These are phyloP conservation scores for Colletotrichum sublineola DNA, from an alignment of 2,329 filamentous ascomycete species.

Conservation along the genomic window DNA sequence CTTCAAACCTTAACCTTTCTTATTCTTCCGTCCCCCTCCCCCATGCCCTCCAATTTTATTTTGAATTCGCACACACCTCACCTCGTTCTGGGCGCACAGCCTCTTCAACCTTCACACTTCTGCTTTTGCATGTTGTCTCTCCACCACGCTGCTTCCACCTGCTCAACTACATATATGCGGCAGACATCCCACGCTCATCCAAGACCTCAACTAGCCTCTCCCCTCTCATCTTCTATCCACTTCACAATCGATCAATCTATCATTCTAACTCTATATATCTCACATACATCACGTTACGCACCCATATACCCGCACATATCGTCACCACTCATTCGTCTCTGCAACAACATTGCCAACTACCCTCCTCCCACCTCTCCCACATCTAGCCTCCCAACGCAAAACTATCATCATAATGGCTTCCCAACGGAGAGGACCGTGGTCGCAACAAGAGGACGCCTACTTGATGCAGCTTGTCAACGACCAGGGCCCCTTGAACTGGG, in stretches of 20 bases:
- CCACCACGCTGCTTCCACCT: conserved; percentile 39
- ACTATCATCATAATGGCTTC: conserved; percentile 17
- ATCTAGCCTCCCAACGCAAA: background rate
- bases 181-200: conserved; percentile 28
- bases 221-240: conserved; percentile 1
- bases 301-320: conserved; percentile 18
- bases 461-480: conserved; percentile 78
- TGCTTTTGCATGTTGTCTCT: conserved; percentile 32
- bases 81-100: conserved; percentile 27
- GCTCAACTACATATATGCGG: conserved; percentile 39
- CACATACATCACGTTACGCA: background rate
- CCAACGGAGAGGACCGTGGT: conserved; percentile 81
- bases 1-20: conserved; percentile 41
- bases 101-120: conserved; percentile 19
- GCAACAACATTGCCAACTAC: background rate
- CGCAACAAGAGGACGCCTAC: conserved; percentile 78
- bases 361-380: background rate
- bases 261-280: background rate
- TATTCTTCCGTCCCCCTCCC: conserved; percentile 27
- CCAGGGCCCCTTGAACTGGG: conserved; percentile 89
- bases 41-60: conserved; percentile 37
- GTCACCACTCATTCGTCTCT: conserved; percentile 1
- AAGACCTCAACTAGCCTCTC: conserved; percentile 19
- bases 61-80: conserved; percentile 25
- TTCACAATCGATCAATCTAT: background rate